Percentiles rank a stretch among this genome's conserved stretches.
phyloP scores from a whole-genome alignment of 805 yeast genomes.

The Saturnispora bothae region DNA sequence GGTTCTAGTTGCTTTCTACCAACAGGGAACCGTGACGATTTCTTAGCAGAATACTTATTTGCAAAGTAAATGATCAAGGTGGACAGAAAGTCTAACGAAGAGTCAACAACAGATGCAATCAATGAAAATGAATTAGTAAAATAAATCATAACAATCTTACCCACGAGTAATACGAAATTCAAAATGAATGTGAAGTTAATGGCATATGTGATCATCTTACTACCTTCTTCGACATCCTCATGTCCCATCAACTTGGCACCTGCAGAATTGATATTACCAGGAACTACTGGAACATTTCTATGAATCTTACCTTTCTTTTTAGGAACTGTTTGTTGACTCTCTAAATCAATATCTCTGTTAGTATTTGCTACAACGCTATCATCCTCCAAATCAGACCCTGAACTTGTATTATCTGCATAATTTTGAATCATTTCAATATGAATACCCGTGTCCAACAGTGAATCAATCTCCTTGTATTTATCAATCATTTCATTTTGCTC shows the following conservation, averaged over 20 bases:
- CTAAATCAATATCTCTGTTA: constrained; percentile 10
- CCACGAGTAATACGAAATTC: constrained; percentile 47
- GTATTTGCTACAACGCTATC: background rate
- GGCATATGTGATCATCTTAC: constrained; percentile 37
- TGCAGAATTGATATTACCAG: constrained; percentile 51
- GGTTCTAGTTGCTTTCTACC: constrained; percentile 71
- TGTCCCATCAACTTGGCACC: constrained; percentile 42
- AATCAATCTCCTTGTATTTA: constrained; percentile 49
- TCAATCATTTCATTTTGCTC: constrained; percentile 52
- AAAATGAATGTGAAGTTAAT: constrained; percentile 53
- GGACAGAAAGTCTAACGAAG: constrained; percentile 61
- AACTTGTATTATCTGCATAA: constrained; percentile 32
- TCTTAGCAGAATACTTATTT: constrained; percentile 36
- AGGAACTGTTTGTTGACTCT: background rate
- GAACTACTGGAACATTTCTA: constrained; percentile 26
- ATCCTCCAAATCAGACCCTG: constrained; percentile 18
- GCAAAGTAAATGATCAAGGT: constrained; percentile 62
- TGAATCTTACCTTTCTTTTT: too few relatives aligned
- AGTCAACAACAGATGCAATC: constrained; percentile 70
- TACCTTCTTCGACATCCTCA: constrained; percentile 24
- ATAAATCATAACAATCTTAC: constrained; percentile 50
- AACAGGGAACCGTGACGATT: constrained; percentile 42
- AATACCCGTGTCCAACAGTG: constrained; percentile 59
- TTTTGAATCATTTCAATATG: constrained; percentile 53
- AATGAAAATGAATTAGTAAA: constrained; percentile 64